Conservation (phyloP, 192 early-diverging fungal species). For the Obelidium mucronatum region DNA sequence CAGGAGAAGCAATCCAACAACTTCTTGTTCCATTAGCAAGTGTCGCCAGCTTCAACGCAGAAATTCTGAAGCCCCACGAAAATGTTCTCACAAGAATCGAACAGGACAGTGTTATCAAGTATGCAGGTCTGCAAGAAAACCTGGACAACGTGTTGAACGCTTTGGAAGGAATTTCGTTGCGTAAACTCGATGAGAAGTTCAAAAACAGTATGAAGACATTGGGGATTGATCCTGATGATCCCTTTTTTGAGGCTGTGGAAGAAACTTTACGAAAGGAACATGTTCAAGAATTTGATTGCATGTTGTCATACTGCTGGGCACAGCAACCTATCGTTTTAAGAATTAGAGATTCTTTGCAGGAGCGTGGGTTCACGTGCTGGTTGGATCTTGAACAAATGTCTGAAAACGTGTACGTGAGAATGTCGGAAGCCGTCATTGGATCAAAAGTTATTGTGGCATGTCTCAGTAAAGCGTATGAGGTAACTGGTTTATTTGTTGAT, state of each 20-base stretch:
- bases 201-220: neutral
- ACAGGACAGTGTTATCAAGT: neutral
- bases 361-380: constrained; percentile 33
- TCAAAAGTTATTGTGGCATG: constrained; percentile 41
- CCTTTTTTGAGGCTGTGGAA: constrained; percentile 36
- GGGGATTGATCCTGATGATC: constrained; percentile 31
- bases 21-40: constrained; percentile 3
- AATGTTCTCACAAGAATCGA: neutral
- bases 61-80: neutral
- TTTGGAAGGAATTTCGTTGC: constrained; percentile 13
- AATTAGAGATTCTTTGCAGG: constrained; percentile 9
- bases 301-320: constrained; percentile 37
- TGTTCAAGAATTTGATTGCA: constrained; percentile 28
- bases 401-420: constrained; percentile 50
- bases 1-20: neutral
- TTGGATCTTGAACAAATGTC: constrained; percentile 43
- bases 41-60: constrained; percentile 2
- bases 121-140: neutral
- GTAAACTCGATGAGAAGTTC: neutral
- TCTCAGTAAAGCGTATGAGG: constrained; percentile 42
- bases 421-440: constrained; percentile 47
- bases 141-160: constrained; percentile 16
- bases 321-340: constrained; percentile 19
- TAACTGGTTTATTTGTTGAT: constrained; percentile 16
- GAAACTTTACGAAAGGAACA: constrained; percentile 2